Conservation (phyloP, 2,329 filamentous ascomycete genomes). For the Fusarium subglutinans region DNA sequence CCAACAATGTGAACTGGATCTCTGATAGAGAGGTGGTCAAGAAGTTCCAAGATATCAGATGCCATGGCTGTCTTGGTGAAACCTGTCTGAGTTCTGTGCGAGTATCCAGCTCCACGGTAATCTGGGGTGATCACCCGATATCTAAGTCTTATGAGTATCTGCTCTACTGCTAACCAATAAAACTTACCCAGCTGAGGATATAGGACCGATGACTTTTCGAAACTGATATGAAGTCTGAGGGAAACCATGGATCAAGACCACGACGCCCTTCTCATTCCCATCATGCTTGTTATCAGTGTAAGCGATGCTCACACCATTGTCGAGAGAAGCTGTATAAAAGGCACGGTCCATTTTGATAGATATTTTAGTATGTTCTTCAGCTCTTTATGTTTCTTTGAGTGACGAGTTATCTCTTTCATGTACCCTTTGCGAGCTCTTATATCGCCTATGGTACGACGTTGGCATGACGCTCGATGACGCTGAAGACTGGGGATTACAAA, state of each 20-base stretch:
- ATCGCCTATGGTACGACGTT: neutral
- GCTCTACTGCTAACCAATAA: accelerated
- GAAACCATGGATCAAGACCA: conserved; percentile 17
- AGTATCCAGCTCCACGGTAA: conserved; percentile 13
- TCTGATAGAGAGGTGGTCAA: conserved; percentile 4
- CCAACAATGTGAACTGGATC: conserved; percentile 1
- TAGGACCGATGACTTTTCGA: conserved; percentile 4
- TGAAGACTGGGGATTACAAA: conserved; percentile 16
- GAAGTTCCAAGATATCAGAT: neutral
- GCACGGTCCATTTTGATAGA: neutral
- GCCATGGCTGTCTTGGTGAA: conserved; percentile 25
- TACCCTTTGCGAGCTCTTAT: neutral
- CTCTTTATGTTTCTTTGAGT: neutral
- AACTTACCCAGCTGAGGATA: neutral
- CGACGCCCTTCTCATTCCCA: neutral
- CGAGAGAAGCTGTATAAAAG: conserved; percentile 3
- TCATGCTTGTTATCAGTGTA: conserved; percentile 9
- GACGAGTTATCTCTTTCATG: accelerated
- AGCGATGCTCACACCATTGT: conserved; percentile 3
- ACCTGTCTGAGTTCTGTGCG: conserved; percentile 2
- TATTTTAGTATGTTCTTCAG: neutral
- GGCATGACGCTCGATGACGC: conserved; percentile 23
- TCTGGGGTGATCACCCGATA: conserved; percentile 17
- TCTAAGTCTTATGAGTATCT: neutral
- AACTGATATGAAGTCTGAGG: conserved; percentile 23